Evolutionary conservation across 352 stramenopile genomes (phyloP), one percentile per base, ranked within the genome.

Genomic region (Globisporangium cederbergense): DNA sequence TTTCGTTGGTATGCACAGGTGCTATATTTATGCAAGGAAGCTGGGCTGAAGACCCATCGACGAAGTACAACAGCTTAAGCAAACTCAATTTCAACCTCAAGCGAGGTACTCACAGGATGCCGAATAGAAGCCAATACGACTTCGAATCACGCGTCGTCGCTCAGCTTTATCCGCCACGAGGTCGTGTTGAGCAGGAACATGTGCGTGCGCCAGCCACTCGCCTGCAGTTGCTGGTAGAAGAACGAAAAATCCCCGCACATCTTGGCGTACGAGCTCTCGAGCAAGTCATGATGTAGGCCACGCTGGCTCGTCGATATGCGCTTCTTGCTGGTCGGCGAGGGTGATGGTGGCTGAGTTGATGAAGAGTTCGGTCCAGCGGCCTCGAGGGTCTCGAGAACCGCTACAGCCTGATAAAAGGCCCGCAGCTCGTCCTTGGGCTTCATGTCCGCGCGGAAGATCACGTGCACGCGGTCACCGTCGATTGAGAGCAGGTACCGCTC

Each of bases 111-210:
- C 43, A 49, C 18, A 49, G 14, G 18, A 42, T 42, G 36, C 36
- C 1, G 11, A 11, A 14, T 11, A 42, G 11, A 42, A 14, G 36
- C 13, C 36, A 11, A 42, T 11, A 25, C 20, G 43, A 5, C 43
- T 49, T 49, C 18, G 43, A 52, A 52, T 71, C 70, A 86, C 32
- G 60, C 62, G 14, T 71, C 62, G 45, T 59, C 42, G 42, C 42
- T 78, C n/a, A 88, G 43, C 64, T 88, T 87, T 62, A 90, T 83
- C 38, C 81, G 77, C 81, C 79, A 90, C 55, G 78, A 64, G 25
- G 76, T 74, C 14, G 78, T 88, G 60, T 87, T 88, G 28, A 90
- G 71, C 62, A 90, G 63, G 67, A 86, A 88, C 76, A 89, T 85
- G 71, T 90, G 81, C 38, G 78, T 89, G 36, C 78, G 78, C 81